phyloP scores from a whole-genome alignment of 2,329 filamentous ascomycete genomes.

The Colletotrichum sp. region DNA sequence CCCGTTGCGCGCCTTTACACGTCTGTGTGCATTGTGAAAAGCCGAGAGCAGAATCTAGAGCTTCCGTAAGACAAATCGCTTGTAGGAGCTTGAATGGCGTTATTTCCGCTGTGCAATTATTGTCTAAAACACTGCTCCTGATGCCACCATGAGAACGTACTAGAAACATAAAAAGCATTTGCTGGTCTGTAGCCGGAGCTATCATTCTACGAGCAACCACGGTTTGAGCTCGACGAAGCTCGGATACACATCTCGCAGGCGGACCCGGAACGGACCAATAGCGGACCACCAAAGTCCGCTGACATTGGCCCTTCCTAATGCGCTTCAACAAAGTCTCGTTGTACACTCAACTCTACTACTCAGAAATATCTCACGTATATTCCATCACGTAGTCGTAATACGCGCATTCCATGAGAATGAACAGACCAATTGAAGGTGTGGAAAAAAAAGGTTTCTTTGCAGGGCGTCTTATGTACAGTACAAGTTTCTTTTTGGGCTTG shows the following conservation, averaged over 20 bases:
- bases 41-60: not conserved
- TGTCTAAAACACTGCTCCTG: not conserved
- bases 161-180: not conserved
- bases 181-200: not conserved
- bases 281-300: not conserved
- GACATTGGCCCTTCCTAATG: not conserved
- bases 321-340: not conserved
- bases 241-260: not conserved
- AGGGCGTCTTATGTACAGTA: conserved; percentile 32
- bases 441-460: not conserved
- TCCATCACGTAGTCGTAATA: not conserved
- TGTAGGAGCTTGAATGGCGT: not conserved
- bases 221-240: not conserved
- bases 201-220: not conserved
- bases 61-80: rapidly evolving
- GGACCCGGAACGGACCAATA: not conserved
- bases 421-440: not conserved
- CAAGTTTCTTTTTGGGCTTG: not conserved
- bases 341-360: not conserved
- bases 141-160: not conserved
- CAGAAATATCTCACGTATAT: not conserved
- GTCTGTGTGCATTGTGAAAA: not conserved
- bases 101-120: not conserved
- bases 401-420: not conserved
- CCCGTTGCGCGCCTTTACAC: not conserved